Conservation (phyloP, 305 asterid genomes). For the Vinca major region DNA sequence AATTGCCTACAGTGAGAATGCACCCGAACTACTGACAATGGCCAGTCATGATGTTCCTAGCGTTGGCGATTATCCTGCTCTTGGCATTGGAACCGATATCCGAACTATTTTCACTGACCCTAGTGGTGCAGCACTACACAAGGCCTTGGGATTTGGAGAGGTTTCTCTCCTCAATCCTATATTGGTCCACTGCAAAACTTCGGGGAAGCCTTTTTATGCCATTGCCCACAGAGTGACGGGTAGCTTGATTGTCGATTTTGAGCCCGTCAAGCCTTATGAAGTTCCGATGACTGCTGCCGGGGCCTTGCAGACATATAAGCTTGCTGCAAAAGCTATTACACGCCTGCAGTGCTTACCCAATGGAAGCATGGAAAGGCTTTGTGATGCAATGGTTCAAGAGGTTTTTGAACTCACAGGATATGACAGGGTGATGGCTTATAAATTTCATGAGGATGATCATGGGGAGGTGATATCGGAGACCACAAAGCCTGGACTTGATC, state of each 20-base stretch:
- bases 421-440: conserved; percentile 88
- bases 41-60: conserved; percentile 85
- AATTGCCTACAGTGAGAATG: conserved; percentile 81
- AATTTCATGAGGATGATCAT: conserved; percentile 90
- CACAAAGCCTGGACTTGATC: conserved; percentile 77
- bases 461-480: conserved; percentile 84
- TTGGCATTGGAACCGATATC: conserved; percentile 73
- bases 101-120: conserved; percentile 69
- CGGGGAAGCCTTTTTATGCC: conserved; percentile 92
- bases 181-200: conserved; percentile 77
- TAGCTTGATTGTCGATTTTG: conserved; percentile 72
- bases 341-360: conserved; percentile 77
- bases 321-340: conserved; percentile 84
- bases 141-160: conserved; percentile 85
- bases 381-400: conserved; percentile 87
- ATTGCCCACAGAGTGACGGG: conserved; percentile 83
- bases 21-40: conserved; percentile 85
- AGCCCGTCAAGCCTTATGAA: conserved; percentile 96
- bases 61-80: conserved; percentile 71
- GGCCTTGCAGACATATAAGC: conserved; percentile 85
- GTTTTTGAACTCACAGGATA: conserved; percentile 90
- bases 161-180: conserved; percentile 78
- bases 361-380: conserved; percentile 73
- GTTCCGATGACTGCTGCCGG: conserved; percentile 98
- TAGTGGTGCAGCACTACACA: conserved; percentile 72